Evolutionary conservation across 805 yeast species (phyloP).

Genomic region (Ogataea methylovora): DNA sequence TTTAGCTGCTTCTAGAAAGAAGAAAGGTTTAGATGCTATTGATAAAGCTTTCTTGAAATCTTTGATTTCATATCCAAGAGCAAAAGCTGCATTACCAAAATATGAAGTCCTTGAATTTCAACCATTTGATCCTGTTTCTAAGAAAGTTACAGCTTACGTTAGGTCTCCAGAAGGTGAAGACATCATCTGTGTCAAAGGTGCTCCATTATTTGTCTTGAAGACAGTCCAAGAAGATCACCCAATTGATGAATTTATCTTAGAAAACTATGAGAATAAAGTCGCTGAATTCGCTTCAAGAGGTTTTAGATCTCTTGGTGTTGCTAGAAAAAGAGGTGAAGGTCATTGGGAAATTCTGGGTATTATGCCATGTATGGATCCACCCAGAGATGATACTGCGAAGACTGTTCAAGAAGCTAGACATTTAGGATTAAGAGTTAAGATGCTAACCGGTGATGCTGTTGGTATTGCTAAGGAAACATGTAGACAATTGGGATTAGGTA

Average conservation of each 20-base stretch:
- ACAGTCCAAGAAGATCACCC: conserved; percentile 97
- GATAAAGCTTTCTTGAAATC: conserved; percentile 95
- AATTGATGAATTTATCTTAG: conserved; percentile 87
- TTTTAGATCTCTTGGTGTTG: conserved; percentile 98
- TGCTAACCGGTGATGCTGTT: conserved; percentile 99
- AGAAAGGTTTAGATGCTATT: conserved; percentile 96
- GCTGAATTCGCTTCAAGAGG: conserved; percentile 98
- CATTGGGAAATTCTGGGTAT: conserved; percentile 97
- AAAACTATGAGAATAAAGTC: conserved; percentile 93
- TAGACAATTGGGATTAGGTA: conserved; percentile 95
- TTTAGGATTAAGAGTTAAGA: conserved; percentile 91
- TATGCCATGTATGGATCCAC: conserved; percentile 99
- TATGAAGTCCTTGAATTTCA: conserved; percentile 94
- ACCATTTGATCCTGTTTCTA: conserved; percentile 96
- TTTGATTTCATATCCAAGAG: conserved; percentile 81
- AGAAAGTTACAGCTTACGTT: conserved; percentile 91
- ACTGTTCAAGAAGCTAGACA: conserved; percentile 87
- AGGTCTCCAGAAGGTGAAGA: conserved; percentile 95
- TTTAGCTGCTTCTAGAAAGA: conserved; percentile 96
- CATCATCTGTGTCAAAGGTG: conserved; percentile 95
- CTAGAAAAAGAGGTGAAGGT: conserved; percentile 97
- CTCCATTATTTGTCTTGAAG: conserved; percentile 93
- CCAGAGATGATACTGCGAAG: conserved; percentile 96
- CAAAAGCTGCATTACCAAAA: conserved; percentile 86
- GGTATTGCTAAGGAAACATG: conserved; percentile 98